These are phyloP conservation scores for Xanthoconium stramineum DNA, from an alignment of 768 basidiomycete genomes.

Conservation along the genomic window DNA sequence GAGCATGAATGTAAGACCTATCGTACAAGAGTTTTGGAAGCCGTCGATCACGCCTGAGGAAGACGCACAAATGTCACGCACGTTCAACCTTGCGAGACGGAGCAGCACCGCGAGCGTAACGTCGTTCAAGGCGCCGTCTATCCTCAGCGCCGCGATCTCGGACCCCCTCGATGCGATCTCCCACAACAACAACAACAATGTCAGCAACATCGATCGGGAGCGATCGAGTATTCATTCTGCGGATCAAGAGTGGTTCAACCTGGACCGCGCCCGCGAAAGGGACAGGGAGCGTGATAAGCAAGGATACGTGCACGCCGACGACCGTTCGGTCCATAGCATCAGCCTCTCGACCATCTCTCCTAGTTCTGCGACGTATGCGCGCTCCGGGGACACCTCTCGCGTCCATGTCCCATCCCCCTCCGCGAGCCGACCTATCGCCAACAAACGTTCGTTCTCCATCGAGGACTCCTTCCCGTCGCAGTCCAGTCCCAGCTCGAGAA, in stretches of 20 bases:
- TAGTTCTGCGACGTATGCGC: constrained; percentile 11
- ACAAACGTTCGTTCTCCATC: constrained; percentile 27
- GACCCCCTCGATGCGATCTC: constrained; percentile 20
- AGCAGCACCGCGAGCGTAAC: constrained; percentile 49
- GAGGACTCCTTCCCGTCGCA: constrained; percentile 24
- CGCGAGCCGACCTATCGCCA: constrained; percentile 31
- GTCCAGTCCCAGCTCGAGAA: constrained; percentile 20
- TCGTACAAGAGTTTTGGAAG: constrained; percentile 48
- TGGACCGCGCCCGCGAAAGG: constrained; percentile 25
- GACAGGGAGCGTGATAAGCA: constrained; percentile 22
- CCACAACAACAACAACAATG: neutral
- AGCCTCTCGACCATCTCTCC: constrained; percentile 13
- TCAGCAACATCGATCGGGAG: constrained; percentile 20
- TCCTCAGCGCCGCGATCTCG: constrained; percentile 38
- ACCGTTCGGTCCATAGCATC: constrained; percentile 18
- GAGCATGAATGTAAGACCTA: constrained; percentile 33
- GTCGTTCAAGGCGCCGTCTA: constrained; percentile 43
- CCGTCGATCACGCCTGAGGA: constrained; percentile 46
- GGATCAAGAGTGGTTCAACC: constrained; percentile 30
- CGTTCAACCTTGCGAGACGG: constrained; percentile 41
- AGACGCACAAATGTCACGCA: constrained; percentile 39
- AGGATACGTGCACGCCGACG: constrained; percentile 18
- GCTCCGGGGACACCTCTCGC: constrained; percentile 13
- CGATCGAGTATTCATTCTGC: constrained; percentile 21
- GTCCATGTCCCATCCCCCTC: constrained; percentile 23